Base-by-base conservation (phyloP, 371 early-diverging fungal species). In the Mortierella sp. region DNA sequence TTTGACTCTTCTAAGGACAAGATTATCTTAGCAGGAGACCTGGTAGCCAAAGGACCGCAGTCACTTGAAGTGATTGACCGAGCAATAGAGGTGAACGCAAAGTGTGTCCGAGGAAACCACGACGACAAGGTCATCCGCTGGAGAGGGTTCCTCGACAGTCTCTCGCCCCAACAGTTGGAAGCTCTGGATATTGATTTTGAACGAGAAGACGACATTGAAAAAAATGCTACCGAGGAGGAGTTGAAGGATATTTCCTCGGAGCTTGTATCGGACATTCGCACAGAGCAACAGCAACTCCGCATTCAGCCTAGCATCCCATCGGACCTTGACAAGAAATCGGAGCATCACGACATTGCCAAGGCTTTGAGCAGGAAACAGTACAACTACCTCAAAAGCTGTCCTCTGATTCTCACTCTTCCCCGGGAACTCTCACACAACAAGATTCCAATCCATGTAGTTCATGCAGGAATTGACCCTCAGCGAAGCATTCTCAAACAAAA, bases 101-200 rank as follows among this genome's bases (percentile, higher is more conserved):
- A 87, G 67, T 89, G 92, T 78, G 92, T 92, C 1, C 89, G 94
- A 16, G 94, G 94, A 32, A 94, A 94, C 69, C 94, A 94, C 62
- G 94, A 94, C 62, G 93, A 94, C 73, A 86, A 86, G 51, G 88
- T 93, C 5, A 68, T 94, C 14, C 87, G 91, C 6, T 89, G 92
- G 85, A 86, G 87, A 64, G 88, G 88, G 16, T 93, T 83, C 69
- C 77, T 90, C 35, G 65, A 89, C 26, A 75, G 77, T 20, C 78
- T 86, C 43, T 39, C 60, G 32, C 18, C 12, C 51, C n/a, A 30
- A 30, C 62, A 76, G 26, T 39, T 32, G 22, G 62, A 64, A 0
- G 49, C 43, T 12, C 39, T 67, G 18, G 45, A 37, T 0, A 30
- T 16, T 4, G 45, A 55, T 35, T 47, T 60, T 6, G 64, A 45